Percentiles rank a stretch among this genome's conserved stretches.
These are phyloP conservation scores for Coffea humblotiana DNA, from an alignment of 305 asterid genomes.

Conservation along the genomic window DNA sequence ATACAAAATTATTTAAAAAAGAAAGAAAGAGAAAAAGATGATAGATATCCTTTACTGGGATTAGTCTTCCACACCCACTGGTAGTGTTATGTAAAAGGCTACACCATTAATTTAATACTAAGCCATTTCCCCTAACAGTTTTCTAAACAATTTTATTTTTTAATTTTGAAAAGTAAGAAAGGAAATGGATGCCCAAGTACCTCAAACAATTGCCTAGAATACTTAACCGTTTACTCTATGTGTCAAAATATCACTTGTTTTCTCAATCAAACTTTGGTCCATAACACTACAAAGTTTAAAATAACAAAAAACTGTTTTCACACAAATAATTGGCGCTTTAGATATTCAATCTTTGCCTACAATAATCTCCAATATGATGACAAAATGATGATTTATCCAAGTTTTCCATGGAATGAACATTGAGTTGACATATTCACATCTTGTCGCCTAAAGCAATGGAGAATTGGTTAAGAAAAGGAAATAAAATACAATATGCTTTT, in stretches of 20 bases:
- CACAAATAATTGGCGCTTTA: background rate
- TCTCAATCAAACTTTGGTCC: background rate
- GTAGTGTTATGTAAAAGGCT: too few species aligned
- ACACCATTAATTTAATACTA: too few species aligned
- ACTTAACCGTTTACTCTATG: background rate
- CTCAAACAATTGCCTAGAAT: background rate
- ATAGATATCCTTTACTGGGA: background rate
- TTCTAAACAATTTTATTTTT: background rate
- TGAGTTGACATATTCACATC: background rate
- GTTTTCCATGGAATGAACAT: background rate
- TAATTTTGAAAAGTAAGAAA: too few species aligned
- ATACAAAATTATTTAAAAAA: background rate
- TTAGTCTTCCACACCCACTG: background rate
- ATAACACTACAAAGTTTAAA: background rate
- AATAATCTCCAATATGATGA: constrained; percentile 7
- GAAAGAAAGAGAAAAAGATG: background rate
- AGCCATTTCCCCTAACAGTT: background rate
- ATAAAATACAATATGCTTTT: background rate
- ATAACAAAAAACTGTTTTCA: background rate
- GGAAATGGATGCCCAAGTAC: background rate
- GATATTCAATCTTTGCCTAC: background rate
- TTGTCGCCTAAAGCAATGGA: background rate
- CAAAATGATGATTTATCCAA: background rate
- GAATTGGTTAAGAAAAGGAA: background rate
- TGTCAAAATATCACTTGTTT: background rate